Base-by-base conservation (phyloP, 495 filamentous ascomycete genomes). In the Penicillium cataractarum region DNA sequence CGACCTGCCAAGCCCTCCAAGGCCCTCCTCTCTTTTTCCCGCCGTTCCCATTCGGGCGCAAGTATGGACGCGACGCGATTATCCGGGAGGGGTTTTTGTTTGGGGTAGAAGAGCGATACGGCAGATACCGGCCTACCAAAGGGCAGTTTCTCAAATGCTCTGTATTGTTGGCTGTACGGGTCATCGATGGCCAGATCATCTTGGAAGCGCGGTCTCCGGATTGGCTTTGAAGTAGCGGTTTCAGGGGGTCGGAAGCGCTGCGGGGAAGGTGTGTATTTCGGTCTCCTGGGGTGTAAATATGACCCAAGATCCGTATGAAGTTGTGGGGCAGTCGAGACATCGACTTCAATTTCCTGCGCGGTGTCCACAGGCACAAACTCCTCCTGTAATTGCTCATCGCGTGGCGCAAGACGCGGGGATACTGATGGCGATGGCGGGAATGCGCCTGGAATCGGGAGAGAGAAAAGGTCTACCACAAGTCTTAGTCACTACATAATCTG, bases 61-160 rank as follows among this genome's bases (percentile, higher is more conserved):
- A 70, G 75, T 49, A 78, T 58, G 1, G 78, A 78, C 62, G 69
- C 66, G 6, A 66, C 69, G 10, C 78, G 76, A 46, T 73, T 71
- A 4, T 63, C 29, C 0, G 77, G 77, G 9, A 79, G 51, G 4
- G 73, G 72, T 29, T 58, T 67, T 10, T 50, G 35, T 12, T 61
- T 26, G 3, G 73, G 69, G 24, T 65, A 61, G 35, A 79, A 72
- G 0, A 80, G 63, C 17, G 63, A 64, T 6, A 80, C 76, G 17
- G 76, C 78, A 3, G 78, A 80, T 1, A 79, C 72, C 4, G 78
- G 68, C 39, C 60, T 56, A 49, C 75, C 75, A 24, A 75, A 64
- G 2, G 69, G 69, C 2, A 61, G 33, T 9, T 66, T 63, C 31
- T 66, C 64, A 33, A 53, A 61, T 42, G 44, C 37, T 60, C 24